These are phyloP conservation scores for Xerophyta viscosa DNA, from an alignment of 106 monocot species.

Conservation along the genomic window DNA sequence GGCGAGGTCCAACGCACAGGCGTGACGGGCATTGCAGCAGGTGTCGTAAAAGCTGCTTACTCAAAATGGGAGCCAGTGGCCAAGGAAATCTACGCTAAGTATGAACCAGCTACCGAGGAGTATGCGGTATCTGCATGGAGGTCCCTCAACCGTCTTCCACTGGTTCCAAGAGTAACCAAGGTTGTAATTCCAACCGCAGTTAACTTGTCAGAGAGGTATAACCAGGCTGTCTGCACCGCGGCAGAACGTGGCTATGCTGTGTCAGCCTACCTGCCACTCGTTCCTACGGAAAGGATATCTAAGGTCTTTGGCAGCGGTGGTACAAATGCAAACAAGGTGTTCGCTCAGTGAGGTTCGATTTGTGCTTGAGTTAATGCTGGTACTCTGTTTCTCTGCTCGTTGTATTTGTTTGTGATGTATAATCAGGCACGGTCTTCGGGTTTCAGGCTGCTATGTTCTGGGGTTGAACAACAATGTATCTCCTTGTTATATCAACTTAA, in stretches of 20 bases:
- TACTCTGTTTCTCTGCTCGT: too few species aligned
- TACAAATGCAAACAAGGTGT: background rate
- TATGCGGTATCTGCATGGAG: conserved; percentile 65
- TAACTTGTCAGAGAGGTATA: conserved; percentile 58
- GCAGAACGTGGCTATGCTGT: conserved; percentile 61
- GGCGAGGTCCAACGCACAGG: conserved; percentile 48
- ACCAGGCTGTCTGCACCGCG: conserved; percentile 32
- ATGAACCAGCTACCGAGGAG: conserved; percentile 65
- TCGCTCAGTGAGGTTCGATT: background rate
- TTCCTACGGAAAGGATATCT: conserved; percentile 63
- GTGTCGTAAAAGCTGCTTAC: conserved; percentile 34
- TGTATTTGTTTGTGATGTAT: too few species aligned
- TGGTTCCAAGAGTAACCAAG: conserved; percentile 56
- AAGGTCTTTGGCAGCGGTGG: conserved; percentile 28
- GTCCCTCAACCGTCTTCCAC: conserved; percentile 68
- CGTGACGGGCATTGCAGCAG: conserved; percentile 36
- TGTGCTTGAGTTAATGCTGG: too few species aligned
- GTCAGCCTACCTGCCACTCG: conserved; percentile 54
- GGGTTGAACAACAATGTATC: too few species aligned
- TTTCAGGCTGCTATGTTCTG: too few species aligned
- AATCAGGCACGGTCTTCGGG: too few species aligned
- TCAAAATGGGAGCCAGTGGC: conserved; percentile 34
- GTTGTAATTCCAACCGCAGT: conserved; percentile 64
- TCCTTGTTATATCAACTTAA: too few species aligned
- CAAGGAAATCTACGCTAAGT: conserved; percentile 34